A percentile compares a stretch with the other conserved stretches of the same genome.
These are phyloP conservation scores for Boletus bicolor DNA, from an alignment of 768 basidiomycete genomes.

Conservation along the genomic window DNA sequence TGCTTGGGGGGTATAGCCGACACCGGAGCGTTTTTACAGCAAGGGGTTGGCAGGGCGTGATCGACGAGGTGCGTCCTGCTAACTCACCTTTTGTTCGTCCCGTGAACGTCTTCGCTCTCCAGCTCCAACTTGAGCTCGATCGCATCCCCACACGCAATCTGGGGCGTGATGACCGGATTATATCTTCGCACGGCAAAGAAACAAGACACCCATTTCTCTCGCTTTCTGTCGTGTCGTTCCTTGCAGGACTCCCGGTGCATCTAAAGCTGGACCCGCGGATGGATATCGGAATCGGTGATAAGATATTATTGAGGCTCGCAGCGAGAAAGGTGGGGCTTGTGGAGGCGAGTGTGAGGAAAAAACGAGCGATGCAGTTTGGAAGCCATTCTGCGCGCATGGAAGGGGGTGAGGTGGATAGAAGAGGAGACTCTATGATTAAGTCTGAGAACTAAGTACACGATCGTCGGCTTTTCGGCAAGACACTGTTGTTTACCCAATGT, in stretches of 20 bases:
- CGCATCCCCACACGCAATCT: conserved; percentile 87
- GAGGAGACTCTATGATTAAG: conserved; percentile 44
- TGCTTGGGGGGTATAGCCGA: conserved; percentile 90
- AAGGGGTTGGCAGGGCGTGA: conserved; percentile 71
- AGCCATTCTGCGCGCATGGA: conserved; percentile 84
- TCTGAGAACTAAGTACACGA: not conserved
- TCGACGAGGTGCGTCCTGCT: conserved; percentile 63
- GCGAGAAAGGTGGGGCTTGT: conserved; percentile 70
- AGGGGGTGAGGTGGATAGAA: conserved; percentile 45
- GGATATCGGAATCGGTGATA: conserved; percentile 82
- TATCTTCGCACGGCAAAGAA: conserved; percentile 91
- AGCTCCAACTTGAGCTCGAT: conserved; percentile 89
- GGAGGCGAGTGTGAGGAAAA: conserved; percentile 73
- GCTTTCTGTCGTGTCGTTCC: conserved; percentile 69
- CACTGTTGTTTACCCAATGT: conserved; percentile 25
- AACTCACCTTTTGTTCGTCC: not conserved
- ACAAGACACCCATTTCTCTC: conserved; percentile 89
- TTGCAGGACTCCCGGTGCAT: conserved; percentile 77
- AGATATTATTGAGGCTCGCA: conserved; percentile 74
- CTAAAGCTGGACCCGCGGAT: conserved; percentile 76
- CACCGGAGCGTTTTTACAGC: conserved; percentile 72
- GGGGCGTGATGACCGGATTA: conserved; percentile 91
- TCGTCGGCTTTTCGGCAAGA: not conserved
- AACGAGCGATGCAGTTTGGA: conserved; percentile 97
- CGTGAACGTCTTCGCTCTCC: conserved; percentile 1